phyloP scores from a whole-genome alignment of 78 protist genomes.

The slime mould (Dictyostelium discoideum) region dicty_2.7 NC_007089.4:1636501-1637000 shows the following conservation, averaged over 20 bases:
- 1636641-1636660: conserved; percentile 56
- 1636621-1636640: conserved; percentile 9
- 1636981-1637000: conserved; percentile 47
- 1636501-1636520: conserved; percentile 7
- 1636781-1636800: conserved; percentile 37
- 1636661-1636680: background rate
- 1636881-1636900: conserved; percentile 24
- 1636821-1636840: conserved; percentile 32
- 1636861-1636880: conserved; percentile 35
- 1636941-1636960: conserved; percentile 53
- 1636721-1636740: conserved; percentile 9
- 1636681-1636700: background rate
- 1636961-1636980: conserved; percentile 20
- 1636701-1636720: conserved; percentile 33
- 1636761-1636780: conserved; percentile 49
- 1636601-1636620: background rate
- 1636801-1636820: background rate
- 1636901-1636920: conserved; percentile 30
- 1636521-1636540: conserved; percentile 25
- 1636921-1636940: conserved; percentile 53
- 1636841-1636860: conserved; percentile 34
- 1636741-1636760: conserved; percentile 27
- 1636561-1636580: conserved; percentile 10
- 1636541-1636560: conserved; percentile 43
- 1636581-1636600: conserved; percentile 17